Evolutionary conservation across 257 asterid species (phyloP), one percentile per base, ranked within the genome.

Genomic region (Marsdenia floribunda): DNA sequence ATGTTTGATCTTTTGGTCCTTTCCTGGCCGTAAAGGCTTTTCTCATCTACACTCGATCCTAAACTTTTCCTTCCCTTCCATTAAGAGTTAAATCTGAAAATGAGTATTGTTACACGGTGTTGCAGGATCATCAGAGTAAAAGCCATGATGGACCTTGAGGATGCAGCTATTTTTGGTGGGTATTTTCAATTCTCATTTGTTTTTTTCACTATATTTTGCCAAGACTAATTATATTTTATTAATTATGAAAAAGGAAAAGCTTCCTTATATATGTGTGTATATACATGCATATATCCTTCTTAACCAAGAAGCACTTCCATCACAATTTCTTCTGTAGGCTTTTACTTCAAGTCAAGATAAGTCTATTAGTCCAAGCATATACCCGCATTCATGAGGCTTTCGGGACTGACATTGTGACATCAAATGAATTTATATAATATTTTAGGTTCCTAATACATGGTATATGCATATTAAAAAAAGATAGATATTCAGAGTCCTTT

Each of bases 111-210:
- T 24, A 7, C 47, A 14, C 15, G 24, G 40, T 64, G 22, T 35
- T 64, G 69, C 69, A 64, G 69, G 47, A 35, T 64, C 69, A 64
- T 35, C 19, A 18, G 24, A 64, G 47, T 64, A 64, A 64, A 33
- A 35, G 14, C 69, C 47, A 16, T 35, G 47, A 14, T 26, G 69
- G 69, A 14, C 47, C 4, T 12, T 15, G 16, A 16, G 14, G 47
- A 35, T 64, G 47, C 33, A 2, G 22, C 24, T 4, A 15, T 15
- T 35, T 35, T 35, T 44, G 49, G 22, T 12, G 47, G 38, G 47
- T 64, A 33, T 61, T 29, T 33, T 13, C 21, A 63, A 63, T 10
- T 33, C 33, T 64, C 22, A 35, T 21, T 61, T 61, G 44, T 33
- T 29, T 29, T 61, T 19, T 61, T 19, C 37, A 2, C 66, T 59